Base-by-base conservation (phyloP, 495 filamentous ascomycete genomes). In the Alectoria sarmentosa region DNA sequence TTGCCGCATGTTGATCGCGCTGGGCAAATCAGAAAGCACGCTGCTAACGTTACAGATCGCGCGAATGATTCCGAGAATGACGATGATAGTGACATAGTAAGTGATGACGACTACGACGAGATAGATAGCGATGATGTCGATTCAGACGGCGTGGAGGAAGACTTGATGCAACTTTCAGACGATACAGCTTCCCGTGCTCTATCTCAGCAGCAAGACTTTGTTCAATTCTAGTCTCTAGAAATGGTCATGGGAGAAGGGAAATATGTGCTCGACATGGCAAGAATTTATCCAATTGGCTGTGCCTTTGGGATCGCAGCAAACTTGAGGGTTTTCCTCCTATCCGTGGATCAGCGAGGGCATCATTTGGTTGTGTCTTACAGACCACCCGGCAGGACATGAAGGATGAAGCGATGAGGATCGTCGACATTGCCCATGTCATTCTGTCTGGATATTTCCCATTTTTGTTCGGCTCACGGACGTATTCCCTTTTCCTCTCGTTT, bases 1-100 rank as follows among this genome's bases (percentile, higher is more conserved):
- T 79, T 97, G 65, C 89, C 85, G 36, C 94, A 98, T 75, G 84
- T 93, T 69, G 90, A 95, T 76, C 87, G 91, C 76, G 94, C 94
- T 44, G 84, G 85, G 46, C 82, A 85, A 70, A 83, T 88, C 62
- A 82, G 85, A 71, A 87, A 87, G 69, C 78, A 79, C 68, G 76
- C 80, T 55, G 81, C 79, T 64, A 73, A 70, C 52, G 75, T 72
- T 44, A 68, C 73, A 66, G 71, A 67, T 60, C 55, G 67, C 62
- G 65, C 69, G 66, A 60, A 39, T 41, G 36, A 56, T 62, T 28
- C 70, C 66, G 72, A 71, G 26, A 76, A 82, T 65, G 84, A 83
- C 10, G 87, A 90, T 61, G 83, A 86, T 69, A 87, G 83, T 73
- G 90, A 95, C 71, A 70, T 90, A 39, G 92, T 90, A 66, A 95